Conservation (phyloP, 352 stramenopile genomes). For the Phytopythium cucurbitacearum region DNA sequence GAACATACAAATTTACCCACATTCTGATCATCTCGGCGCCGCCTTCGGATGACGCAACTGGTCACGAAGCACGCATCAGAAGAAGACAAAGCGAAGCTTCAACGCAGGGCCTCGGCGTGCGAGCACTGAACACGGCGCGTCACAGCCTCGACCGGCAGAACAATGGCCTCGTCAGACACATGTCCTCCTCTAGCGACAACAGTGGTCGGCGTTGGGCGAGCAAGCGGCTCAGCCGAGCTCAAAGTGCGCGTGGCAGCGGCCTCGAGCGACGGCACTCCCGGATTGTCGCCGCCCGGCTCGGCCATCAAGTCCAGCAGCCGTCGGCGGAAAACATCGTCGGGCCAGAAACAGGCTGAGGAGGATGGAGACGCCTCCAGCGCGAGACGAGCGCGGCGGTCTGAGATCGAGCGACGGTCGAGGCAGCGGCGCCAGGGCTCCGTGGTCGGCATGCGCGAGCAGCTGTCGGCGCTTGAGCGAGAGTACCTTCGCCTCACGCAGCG, state of each 20-base stretch:
- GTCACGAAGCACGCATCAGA: neutral
- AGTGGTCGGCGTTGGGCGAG: no score
- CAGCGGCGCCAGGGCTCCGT: constrained; percentile 47
- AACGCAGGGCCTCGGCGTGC: no score
- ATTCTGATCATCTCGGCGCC: neutral
- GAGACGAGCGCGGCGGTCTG: constrained; percentile 40
- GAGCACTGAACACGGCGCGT: no score
- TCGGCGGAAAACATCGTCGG: neutral
- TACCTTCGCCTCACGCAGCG: constrained; percentile 28
- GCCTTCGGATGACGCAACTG: neutral
- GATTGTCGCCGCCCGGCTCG: no score
- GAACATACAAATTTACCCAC: no score
- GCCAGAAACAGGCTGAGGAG: no score
- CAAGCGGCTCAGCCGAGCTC: no score
- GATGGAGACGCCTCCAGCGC: constrained; percentile 6
- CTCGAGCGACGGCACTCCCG: neutral
- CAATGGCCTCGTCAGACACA: no score
- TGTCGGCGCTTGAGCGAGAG: constrained; percentile 40
- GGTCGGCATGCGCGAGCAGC: constrained; percentile 43
- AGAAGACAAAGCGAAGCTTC: no score
- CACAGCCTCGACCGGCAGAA: no score
- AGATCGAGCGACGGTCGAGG: constrained; percentile 62
- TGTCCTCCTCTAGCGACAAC: no score
- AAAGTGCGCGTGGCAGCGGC: neutral
- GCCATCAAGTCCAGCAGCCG: neutral